These are phyloP conservation scores for Cryphonectria naterciae DNA, from an alignment of 2,329 filamentous ascomycete species.

Conservation along the genomic window DNA sequence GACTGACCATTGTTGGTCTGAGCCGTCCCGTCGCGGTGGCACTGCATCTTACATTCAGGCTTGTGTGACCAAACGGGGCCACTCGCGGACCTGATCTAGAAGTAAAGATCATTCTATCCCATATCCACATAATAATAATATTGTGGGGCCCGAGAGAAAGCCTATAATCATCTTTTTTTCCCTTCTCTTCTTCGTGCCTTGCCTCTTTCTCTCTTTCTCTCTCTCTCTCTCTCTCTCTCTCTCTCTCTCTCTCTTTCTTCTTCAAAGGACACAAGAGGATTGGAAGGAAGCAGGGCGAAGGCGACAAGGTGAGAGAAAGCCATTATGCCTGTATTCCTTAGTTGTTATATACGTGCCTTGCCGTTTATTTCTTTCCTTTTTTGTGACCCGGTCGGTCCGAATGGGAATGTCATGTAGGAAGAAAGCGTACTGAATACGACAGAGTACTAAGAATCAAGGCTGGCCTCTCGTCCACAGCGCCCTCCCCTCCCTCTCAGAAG, in stretches of 20 bases:
- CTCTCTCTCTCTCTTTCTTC: not conserved
- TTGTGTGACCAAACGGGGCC: not conserved
- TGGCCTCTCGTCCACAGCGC: not conserved
- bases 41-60: not conserved
- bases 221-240: not conserved
- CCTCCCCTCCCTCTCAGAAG: not conserved
- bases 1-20: not conserved
- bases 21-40: not conserved
- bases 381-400: not conserved
- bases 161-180: not conserved
- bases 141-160: not conserved
- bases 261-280: not conserved
- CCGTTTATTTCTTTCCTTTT: too few relatives aligned
- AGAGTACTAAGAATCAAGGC: not conserved
- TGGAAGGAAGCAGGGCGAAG: not conserved
- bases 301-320: not conserved
- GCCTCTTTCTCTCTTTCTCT: not conserved
- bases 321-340: not conserved
- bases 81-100: not conserved
- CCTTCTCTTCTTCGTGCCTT: not conserved
- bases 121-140: not conserved
- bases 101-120: not conserved
- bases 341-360: too few relatives aligned
- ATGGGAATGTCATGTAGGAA: not conserved
- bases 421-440: too few relatives aligned